These are phyloP conservation scores for Hypoxylon fragiforme DNA, from an alignment of 495 filamentous ascomycete genomes.

Conservation along the genomic window DNA sequence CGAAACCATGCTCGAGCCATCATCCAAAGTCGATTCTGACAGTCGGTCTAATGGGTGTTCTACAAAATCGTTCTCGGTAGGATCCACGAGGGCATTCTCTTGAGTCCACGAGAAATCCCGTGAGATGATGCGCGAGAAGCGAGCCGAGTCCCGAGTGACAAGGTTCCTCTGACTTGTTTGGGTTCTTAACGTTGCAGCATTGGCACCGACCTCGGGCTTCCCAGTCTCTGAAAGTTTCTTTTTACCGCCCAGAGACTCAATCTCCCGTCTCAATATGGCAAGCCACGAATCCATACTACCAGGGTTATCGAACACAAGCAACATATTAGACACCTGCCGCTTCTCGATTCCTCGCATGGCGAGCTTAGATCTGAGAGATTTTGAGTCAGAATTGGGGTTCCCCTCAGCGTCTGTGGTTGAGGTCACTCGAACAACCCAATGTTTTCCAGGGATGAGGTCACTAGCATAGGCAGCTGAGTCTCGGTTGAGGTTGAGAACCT, in stretches of 20 bases:
- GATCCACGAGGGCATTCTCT: constrained; percentile 27
- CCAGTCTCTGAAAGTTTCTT: constrained; percentile 64
- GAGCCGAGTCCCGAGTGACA: constrained; percentile 55
- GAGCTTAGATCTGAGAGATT: constrained; percentile 71
- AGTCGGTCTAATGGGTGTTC: constrained; percentile 16
- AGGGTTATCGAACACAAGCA: constrained; percentile 79
- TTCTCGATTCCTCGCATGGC: constrained; percentile 67
- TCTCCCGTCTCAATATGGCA: constrained; percentile 63
- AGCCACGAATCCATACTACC: constrained; percentile 90
- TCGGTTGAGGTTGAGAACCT: constrained; percentile 77
- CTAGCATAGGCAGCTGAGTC: constrained; percentile 92
- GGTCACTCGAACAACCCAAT: constrained; percentile 91
- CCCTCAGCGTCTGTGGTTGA: constrained; percentile 69
- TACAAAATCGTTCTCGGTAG: constrained; percentile 11
- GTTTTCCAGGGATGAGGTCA: constrained; percentile 88
- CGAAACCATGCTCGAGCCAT: constrained; percentile 52
- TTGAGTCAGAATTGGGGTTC: constrained; percentile 53
- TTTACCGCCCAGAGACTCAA: constrained; percentile 69
- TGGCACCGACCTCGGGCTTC: constrained; percentile 43
- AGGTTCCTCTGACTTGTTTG: constrained; percentile 55
- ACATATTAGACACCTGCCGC: constrained; percentile 65
- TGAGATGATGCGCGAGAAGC: constrained; percentile 43
- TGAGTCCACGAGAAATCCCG: constrained; percentile 40
- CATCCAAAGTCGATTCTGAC: constrained; percentile 39
- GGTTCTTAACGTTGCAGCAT: constrained; percentile 44